Evolutionary conservation across 1,139 yeast genomes (phyloP), one percentile per base, ranked within the genome.

Genomic region (Meyerozyma carpophila): DNA sequence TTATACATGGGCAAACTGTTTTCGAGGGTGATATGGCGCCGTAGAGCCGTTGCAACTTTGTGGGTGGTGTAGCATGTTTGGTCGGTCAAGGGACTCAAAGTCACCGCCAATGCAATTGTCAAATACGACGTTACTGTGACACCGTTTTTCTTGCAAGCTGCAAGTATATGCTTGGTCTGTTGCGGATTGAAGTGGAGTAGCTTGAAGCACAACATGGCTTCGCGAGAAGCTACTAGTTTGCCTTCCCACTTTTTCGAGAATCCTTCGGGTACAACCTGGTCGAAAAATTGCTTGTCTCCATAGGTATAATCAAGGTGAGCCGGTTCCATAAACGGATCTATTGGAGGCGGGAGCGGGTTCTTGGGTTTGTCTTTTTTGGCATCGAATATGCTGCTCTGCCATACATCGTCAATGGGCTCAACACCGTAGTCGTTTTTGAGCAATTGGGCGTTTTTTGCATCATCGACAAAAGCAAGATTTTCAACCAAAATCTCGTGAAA

Each of bases 61-160:
- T 56, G 57, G 24, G 62, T 50, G 4, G 66, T 54, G 44, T 64
- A 58, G 37, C 54, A 50, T 4, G 50, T 32, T 8, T 58, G 51
- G 0, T 66, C 65, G 41, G 60, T 57, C 5, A 68, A 43, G 1
- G 70, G 69, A 32, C 56, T 58, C 37, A 70, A 55, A 1, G 68
- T 60, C 31, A 60, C 45, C 1, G 64, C 60, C 18, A 58, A 56
- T 3, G 63, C 50, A 3, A 56, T 51, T 41, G 60, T 58, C 11
- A 70, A 43, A 44, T 64, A 70, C 2, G 75, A 49, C 1, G 77
- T 70, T 24, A 72, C 46, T 3, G 74, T 62, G 5, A 69, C 73
- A 3, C 53, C 49, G 31, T 65, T 49, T 36, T 48, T 44, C 47
- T 62, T 67, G 49, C 76, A 70, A 24, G 52, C 53, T 10, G 46